Base-by-base conservation (phyloP, 2,329 filamentous ascomycete genomes). In the Pseudogymnoascus sp. region DNA sequence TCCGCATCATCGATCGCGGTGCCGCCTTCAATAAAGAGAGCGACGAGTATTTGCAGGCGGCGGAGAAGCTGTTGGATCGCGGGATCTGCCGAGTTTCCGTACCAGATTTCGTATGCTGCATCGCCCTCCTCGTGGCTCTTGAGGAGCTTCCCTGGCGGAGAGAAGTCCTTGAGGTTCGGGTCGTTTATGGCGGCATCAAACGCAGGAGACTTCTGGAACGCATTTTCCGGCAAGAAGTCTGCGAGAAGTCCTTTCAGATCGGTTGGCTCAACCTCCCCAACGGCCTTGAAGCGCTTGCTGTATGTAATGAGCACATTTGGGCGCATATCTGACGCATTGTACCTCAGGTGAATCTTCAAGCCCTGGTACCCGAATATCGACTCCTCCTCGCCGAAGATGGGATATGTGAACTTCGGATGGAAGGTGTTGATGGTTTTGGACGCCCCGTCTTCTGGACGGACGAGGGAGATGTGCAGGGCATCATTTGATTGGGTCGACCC, bases 21-120 rank as follows among this genome's bases (percentile, higher is more conserved):
- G n/a, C 93, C 95, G 29, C 91, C 95, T 75, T 99, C 96, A 66
- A 99, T 97, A 74, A 92, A 96, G 65, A 97, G 81, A 14, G 91
- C 86, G 4, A 93, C 85, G 37, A 96, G 79, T 63, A 97, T 85
- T 76, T 96, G 92, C 67, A 96, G 84, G 62, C 93, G 90, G 66
- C 85, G 85, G 71, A 96, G 80, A 40, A 97, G 79, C 70, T 87
- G 82, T 71, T 84, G 83, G 45, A 96, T 85, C 14, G 81, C 81
- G 0, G 83, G 78, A 72, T 97, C 87, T 2, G 83, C 80, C 62
- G 99, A 79, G 61, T 80, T 88, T 7, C 90, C 89, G 69, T 84
- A 86, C 91, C 93, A 97, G 63, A 97, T 84, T 75, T 97, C 91
- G 73, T 89, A 96, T 23, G 81, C 82, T 62, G 84, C 83, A 54